Evolutionary conservation across 2,329 filamentous ascomycete genomes (phyloP).

Genomic region (Curvularia verruculosa): DNA sequence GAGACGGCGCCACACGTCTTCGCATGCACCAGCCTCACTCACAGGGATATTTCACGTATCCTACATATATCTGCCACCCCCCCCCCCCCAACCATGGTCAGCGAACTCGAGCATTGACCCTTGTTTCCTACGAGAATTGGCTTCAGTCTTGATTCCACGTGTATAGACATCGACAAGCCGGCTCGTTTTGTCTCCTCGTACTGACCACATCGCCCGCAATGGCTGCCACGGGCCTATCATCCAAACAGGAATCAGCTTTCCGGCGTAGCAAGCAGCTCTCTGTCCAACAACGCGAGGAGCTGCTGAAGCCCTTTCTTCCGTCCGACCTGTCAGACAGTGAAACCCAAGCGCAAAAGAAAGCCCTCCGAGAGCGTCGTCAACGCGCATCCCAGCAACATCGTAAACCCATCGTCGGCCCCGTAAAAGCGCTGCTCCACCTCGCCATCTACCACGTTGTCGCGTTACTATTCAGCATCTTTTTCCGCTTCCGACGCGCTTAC

Average conservation of each 20-base stretch:
- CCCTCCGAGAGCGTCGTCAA: conserved; percentile 21
- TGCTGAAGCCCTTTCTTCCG: conserved; percentile 61
- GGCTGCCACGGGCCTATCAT: conserved; percentile 41
- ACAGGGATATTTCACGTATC: conserved; percentile 28
- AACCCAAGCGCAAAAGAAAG: conserved; percentile 17
- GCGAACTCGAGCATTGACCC: conserved; percentile 15
- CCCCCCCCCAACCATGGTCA: conserved; percentile 21
- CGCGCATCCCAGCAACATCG: conserved; percentile 16
- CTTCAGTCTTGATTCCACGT: background rate
- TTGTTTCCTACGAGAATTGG: background rate
- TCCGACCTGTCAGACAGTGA: conserved; percentile 44
- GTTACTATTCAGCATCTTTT: conserved; percentile 84
- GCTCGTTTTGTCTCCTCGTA: conserved; percentile 12
- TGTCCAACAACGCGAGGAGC: conserved; percentile 56
- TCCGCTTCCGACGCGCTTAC: conserved; percentile 80
- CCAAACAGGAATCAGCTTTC: conserved; percentile 43
- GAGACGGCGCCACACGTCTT: conserved; percentile 35
- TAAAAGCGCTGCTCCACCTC: conserved; percentile 67
- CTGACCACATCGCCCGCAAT: conserved; percentile 30
- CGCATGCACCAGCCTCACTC: conserved; percentile 42
- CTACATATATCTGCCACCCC: conserved; percentile 24
- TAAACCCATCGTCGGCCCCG: conserved; percentile 59
- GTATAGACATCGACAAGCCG: background rate
- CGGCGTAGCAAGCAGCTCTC: conserved; percentile 48
- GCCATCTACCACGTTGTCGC: conserved; percentile 75